Evolutionary conservation across 2,329 filamentous ascomycete species (phyloP).

Genomic region (Neofusicoccum cordaticola): DNA sequence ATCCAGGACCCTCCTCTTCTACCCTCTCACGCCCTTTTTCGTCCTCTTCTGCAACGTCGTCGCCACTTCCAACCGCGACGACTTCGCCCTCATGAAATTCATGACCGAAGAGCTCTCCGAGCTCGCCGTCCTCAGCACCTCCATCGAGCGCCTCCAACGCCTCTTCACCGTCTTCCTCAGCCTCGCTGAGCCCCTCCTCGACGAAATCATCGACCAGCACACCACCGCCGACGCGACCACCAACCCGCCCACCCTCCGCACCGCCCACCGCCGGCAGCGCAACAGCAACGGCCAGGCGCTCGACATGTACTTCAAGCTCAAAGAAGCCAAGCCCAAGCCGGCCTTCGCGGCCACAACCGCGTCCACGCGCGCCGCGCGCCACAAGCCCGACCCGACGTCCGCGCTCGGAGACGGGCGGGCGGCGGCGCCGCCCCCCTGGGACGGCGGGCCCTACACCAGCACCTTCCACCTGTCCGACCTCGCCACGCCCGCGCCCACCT

Average conservation of each 20-base stretch:
- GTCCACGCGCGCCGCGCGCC: not conserved
- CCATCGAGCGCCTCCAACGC: conserved; percentile 28
- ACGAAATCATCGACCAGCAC: not conserved
- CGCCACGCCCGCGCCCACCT: not conserved
- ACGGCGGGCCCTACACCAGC: not conserved
- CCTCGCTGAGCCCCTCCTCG: conserved; percentile 31
- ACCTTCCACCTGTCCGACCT: conserved; percentile 6
- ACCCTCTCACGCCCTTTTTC: conserved; percentile 34
- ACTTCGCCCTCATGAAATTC: conserved; percentile 32
- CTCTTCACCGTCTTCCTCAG: conserved; percentile 29
- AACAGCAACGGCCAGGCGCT: not conserved
- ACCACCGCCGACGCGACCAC: not conserved
- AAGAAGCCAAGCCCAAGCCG: not conserved
- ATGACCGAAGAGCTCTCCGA: conserved; percentile 29
- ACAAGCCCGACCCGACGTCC: not conserved
- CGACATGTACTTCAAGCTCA: conserved; percentile 2
- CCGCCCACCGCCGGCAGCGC: not conserved
- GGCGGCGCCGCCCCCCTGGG: not conserved
- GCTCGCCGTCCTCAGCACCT: conserved; percentile 30
- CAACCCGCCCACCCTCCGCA: not conserved
- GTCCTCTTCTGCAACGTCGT: conserved; percentile 37
- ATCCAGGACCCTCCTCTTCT: conserved; percentile 33
- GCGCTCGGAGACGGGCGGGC: not conserved
- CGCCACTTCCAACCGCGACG: conserved; percentile 29
- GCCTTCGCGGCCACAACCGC: not conserved